Evolutionary conservation across 306 rosid species (phyloP).

Genomic region (Trifolium dubium): DNA sequence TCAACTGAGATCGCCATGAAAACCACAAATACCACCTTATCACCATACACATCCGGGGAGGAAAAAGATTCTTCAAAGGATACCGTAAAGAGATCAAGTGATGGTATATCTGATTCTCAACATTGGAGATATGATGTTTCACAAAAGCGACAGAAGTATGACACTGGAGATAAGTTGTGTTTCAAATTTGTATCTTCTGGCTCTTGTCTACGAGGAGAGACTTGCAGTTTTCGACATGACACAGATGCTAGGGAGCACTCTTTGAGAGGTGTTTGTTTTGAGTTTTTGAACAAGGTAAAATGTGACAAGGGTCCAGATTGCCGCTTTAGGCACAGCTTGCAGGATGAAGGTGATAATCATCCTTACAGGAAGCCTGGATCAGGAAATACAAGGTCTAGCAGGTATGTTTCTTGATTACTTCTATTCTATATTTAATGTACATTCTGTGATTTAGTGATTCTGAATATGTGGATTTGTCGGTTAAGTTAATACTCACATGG

Average conservation of each 20-base stretch:
- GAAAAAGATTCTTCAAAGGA: conserved; percentile 50
- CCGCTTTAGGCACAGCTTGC: conserved; percentile 79
- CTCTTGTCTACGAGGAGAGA: conserved; percentile 86
- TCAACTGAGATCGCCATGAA: conserved; percentile 74
- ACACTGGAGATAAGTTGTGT: conserved; percentile 70
- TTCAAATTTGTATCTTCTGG: conserved; percentile 88
- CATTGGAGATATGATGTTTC: conserved; percentile 97
- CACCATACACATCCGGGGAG: conserved; percentile 65
- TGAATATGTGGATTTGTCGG: conserved; percentile 26
- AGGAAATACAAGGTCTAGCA: conserved; percentile 60
- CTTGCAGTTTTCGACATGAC: conserved; percentile 84
- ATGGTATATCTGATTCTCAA: conserved; percentile 68
- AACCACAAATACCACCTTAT: conserved; percentile 71
- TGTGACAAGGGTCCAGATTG: conserved; percentile 94
- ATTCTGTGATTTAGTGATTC: conserved; percentile 16
- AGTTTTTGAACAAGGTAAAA: conserved; percentile 85
- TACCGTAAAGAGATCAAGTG: conserved; percentile 64
- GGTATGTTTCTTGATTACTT: conserved; percentile 48
- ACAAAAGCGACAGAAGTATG: conserved; percentile 77
- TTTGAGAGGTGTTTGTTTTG: conserved; percentile 91
- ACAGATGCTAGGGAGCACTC: conserved; percentile 74
- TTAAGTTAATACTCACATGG: conserved; percentile 9
- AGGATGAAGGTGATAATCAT: conserved; percentile 63
- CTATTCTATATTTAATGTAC: conserved; percentile 19
- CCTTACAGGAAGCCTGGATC: conserved; percentile 57